Evolutionary conservation across 2,329 filamentous ascomycete species (phyloP).

Genomic region (Grosmannia huntii): DNA sequence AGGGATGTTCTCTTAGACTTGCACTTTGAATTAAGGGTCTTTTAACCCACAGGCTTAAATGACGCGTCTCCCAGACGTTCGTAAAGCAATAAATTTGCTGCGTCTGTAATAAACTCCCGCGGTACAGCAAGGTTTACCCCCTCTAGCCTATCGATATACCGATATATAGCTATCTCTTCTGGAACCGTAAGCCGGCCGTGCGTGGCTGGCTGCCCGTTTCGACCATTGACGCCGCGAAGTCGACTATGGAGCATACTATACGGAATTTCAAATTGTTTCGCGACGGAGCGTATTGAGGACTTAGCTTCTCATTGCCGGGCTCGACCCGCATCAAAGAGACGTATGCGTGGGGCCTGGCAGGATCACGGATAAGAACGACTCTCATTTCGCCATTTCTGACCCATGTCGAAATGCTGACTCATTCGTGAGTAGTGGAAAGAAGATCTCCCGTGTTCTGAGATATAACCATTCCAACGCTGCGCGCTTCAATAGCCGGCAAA

Average conservation of each 20-base stretch:
- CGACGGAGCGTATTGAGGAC: too few species aligned
- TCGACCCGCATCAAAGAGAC: too few species aligned
- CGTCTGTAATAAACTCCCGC: background rate
- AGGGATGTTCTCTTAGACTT: background rate
- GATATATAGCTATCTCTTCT: background rate
- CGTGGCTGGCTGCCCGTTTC: too few species aligned
- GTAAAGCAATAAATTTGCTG: background rate
- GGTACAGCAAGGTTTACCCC: background rate
- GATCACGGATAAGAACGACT: background rate
- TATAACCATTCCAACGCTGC: background rate
- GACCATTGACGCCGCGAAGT: too few species aligned
- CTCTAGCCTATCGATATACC: background rate
- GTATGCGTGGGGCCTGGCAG: too few species aligned
- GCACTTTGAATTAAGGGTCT: background rate
- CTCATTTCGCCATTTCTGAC: background rate
- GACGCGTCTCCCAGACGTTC: background rate
- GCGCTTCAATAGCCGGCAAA: background rate
- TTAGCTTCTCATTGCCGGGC: too few species aligned
- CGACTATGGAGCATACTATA: too few species aligned
- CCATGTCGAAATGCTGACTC: background rate
- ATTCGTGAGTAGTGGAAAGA: too few species aligned
- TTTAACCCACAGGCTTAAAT: background rate
- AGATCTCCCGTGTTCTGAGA: background rate
- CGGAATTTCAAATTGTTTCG: too few species aligned
- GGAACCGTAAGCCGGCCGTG: too few species aligned